Conservation (phyloP, 163 green algal species). For the Scenedesmus sp. region DNA sequence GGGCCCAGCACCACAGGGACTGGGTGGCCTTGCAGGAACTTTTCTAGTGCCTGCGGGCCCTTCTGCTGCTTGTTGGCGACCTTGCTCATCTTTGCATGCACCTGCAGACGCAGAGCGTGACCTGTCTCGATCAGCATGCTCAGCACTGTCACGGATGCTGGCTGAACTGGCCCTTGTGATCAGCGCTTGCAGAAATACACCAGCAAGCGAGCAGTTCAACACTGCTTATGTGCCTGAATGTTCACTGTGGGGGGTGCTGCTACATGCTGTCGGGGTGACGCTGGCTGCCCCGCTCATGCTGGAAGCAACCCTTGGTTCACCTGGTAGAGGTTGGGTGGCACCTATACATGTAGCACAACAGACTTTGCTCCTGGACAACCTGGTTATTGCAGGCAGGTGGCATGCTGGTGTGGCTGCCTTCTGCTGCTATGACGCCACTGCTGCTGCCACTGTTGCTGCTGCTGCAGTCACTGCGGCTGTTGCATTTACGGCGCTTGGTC, state of each 20-base stretch:
- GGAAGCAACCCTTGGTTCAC: too few species aligned
- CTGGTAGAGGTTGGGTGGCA: too few species aligned
- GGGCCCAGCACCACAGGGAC: conserved; percentile 52
- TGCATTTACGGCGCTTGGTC: not conserved
- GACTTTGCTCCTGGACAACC: too few species aligned
- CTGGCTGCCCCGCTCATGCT: too few species aligned
- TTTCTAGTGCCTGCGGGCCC: conserved; percentile 21
- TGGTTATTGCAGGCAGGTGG: not conserved
- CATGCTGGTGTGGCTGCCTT: not conserved
- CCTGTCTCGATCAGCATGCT: not conserved
- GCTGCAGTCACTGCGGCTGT: not conserved
- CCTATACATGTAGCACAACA: too few species aligned
- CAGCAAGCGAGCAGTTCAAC: too few species aligned
- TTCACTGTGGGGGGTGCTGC: too few species aligned
- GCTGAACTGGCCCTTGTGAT: too few species aligned
- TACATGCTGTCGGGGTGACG: too few species aligned
- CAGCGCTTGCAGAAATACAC: too few species aligned
- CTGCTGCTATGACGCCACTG: not conserved
- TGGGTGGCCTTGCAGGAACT: conserved; percentile 44
- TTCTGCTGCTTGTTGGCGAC: conserved; percentile 16
- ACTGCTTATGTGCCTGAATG: too few species aligned
- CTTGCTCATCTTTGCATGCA: conserved; percentile 52
- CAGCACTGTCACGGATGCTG: not conserved
- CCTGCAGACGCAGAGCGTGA: not conserved
- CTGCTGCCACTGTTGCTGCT: not conserved